A percentile compares a stretch with the other conserved stretches of the same genome.
phyloP scores from a whole-genome alignment of 2,329 filamentous ascomycete species.

The Trematosphaeria pertusa region DNA sequence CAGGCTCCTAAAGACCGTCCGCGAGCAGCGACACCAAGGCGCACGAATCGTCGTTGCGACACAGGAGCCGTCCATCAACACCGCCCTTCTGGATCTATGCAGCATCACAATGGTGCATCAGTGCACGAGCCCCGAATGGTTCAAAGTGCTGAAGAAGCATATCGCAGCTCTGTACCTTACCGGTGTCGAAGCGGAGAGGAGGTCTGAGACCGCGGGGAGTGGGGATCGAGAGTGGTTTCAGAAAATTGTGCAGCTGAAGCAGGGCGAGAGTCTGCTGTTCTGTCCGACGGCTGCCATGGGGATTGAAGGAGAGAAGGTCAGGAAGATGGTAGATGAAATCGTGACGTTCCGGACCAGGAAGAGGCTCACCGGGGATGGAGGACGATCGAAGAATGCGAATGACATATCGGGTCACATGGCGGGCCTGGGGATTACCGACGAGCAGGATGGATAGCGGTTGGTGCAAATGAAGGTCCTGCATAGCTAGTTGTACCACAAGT shows the following conservation, averaged over 20 bases:
- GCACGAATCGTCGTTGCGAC: conserved; percentile 73
- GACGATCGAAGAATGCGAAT: too few species aligned
- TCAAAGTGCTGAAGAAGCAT: conserved; percentile 52
- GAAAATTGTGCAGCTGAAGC: conserved; percentile 52
- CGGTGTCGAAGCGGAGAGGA: conserved; percentile 1
- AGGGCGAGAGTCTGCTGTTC: conserved; percentile 59
- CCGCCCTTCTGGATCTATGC: conserved; percentile 71
- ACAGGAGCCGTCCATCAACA: conserved; percentile 75
- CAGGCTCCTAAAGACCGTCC: conserved; percentile 67
- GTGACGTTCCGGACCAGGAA: conserved; percentile 50
- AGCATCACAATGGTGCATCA: conserved; percentile 73
- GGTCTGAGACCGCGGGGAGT: conserved; percentile 11
- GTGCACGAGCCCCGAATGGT: conserved; percentile 71
- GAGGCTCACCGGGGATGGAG: conserved; percentile 54
- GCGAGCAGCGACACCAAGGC: conserved; percentile 72
- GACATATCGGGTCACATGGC: too few species aligned
- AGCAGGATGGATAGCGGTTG: too few species aligned
- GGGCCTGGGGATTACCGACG: too few species aligned
- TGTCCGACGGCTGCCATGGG: conserved; percentile 52
- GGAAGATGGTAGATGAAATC: conserved; percentile 10
- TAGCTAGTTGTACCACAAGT: too few species aligned
- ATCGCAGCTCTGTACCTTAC: conserved; percentile 53
- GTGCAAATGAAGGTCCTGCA: too few species aligned
- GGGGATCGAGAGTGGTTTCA: conserved; percentile 46
- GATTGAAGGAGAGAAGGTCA: conserved; percentile 9